These are phyloP conservation scores for Pythium rhizo-oryzae DNA, from an alignment of 352 stramenopile species.

Conservation along the genomic window DNA sequence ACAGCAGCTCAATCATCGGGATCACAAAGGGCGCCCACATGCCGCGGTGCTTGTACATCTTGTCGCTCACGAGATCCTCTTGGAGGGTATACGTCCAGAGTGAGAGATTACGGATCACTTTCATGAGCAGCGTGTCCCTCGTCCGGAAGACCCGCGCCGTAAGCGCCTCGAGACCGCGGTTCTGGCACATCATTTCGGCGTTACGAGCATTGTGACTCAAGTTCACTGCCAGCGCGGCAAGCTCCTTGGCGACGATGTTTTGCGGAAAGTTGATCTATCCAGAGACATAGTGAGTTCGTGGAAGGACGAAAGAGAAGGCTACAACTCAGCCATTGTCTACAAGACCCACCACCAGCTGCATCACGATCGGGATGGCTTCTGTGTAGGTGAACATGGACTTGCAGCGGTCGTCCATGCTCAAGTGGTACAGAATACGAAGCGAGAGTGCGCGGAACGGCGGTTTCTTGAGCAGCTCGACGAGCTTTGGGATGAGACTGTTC, in stretches of 20 bases:
- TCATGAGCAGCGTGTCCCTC: slow-evolving; percentile 93
- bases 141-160: slow-evolving; percentile 89
- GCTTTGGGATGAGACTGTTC: slow-evolving; percentile 90
- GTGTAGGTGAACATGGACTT: slow-evolving; percentile 96
- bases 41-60: slow-evolving; percentile 90
- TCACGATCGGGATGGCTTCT: slow-evolving; percentile 93
- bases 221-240: slow-evolving; percentile 95
- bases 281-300: background rate
- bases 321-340: background rate
- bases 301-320: background rate
- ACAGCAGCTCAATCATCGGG: slow-evolving; percentile 85
- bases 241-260: slow-evolving; percentile 91
- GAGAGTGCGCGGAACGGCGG: slow-evolving; percentile 85
- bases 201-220: slow-evolving; percentile 91
- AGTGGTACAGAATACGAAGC: slow-evolving; percentile 93
- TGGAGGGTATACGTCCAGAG: slow-evolving; percentile 93
- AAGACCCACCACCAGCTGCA: slow-evolving; percentile 84
- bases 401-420: slow-evolving; percentile 95
- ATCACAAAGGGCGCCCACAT: slow-evolving; percentile 93
- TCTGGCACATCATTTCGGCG: slow-evolving; percentile 90
- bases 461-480: slow-evolving; percentile 94
- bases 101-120: slow-evolving; percentile 92
- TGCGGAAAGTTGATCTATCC: slow-evolving; percentile 91
- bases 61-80: slow-evolving; percentile 82
- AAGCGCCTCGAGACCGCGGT: slow-evolving; percentile 88